phyloP scores from a whole-genome alignment of 148 eudicot genomes.

The Arctostaphylos glauca region DNA sequence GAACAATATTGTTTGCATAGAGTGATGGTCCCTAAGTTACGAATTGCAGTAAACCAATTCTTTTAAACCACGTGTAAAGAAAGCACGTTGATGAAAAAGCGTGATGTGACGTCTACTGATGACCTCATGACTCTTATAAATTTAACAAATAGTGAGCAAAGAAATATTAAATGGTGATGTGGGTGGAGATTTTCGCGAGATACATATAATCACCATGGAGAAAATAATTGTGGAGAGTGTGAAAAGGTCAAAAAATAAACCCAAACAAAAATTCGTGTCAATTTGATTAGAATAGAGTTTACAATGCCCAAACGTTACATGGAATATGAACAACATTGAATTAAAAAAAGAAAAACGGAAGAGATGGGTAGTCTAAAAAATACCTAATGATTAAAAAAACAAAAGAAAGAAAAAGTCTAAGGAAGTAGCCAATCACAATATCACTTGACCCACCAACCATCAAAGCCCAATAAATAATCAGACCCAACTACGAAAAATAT shows the following conservation, averaged over 20 bases:
- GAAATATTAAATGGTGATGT: no score
- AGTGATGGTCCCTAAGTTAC: no score
- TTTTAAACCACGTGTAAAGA: no score
- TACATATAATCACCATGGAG: background rate
- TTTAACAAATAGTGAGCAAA: no score
- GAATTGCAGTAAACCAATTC: no score
- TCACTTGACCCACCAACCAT: background rate
- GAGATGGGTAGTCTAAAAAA: background rate
- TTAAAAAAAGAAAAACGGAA: background rate
- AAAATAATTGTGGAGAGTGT: background rate
- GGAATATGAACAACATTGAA: background rate
- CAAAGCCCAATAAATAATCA: background rate
- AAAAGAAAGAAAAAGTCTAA: background rate
- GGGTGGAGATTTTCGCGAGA: no score
- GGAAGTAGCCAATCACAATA: background rate
- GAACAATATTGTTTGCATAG: no score
- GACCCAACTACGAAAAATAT: background rate
- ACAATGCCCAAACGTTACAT: no score
- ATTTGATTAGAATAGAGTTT: background rate
- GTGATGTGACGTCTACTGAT: no score
- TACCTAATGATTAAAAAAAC: background rate
- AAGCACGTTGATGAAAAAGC: no score
- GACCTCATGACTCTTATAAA: no score
- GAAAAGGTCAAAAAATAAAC: no score
- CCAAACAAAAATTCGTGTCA: background rate